Evolutionary conservation across 2,329 filamentous ascomycete species (phyloP).

Genomic region (Lasiodiplodia citricola): DNA sequence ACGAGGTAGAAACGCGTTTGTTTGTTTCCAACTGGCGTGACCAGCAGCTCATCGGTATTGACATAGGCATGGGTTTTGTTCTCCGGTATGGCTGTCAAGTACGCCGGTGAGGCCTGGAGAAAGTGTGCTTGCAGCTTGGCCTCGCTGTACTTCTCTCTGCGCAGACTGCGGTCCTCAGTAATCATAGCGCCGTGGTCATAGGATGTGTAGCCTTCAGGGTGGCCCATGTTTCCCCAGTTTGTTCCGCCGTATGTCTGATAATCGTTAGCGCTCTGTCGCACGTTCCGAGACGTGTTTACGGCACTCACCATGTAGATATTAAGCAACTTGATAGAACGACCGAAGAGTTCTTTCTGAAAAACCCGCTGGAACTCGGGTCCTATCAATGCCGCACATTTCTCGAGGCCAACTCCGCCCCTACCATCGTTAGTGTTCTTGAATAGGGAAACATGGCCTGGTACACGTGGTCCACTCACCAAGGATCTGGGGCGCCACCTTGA

Average conservation of each 20-base stretch:
- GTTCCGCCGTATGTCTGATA: slow-evolving; percentile 73
- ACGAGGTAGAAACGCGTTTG: slow-evolving; percentile 68
- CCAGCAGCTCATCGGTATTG: slow-evolving; percentile 56
- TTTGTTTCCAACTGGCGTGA: slow-evolving; percentile 64
- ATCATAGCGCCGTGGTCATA: slow-evolving; percentile 70
- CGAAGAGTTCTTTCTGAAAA: slow-evolving; percentile 78
- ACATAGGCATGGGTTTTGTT: slow-evolving; percentile 39
- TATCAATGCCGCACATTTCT: slow-evolving; percentile 67
- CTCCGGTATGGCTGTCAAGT: slow-evolving; percentile 57
- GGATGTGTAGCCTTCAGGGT: slow-evolving; percentile 63
- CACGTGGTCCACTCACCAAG: slow-evolving; percentile 24
- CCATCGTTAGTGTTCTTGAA: slow-evolving; percentile 75
- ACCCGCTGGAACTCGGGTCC: slow-evolving; percentile 80
- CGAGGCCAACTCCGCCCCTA: slow-evolving; percentile 75
- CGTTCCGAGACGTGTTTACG: fast-evolving
- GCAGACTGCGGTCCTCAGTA: slow-evolving; percentile 69
- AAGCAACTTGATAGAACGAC: slow-evolving; percentile 69
- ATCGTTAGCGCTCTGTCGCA: not conserved
- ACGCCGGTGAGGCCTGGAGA: slow-evolving; percentile 72
- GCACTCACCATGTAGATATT: slow-evolving; percentile 74
- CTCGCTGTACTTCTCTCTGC: slow-evolving; percentile 79
- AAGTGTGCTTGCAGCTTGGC: slow-evolving; percentile 79
- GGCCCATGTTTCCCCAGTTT: slow-evolving; percentile 79
- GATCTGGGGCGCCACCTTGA: slow-evolving; percentile 27
- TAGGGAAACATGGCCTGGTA: slow-evolving; percentile 51